Percentiles rank a stretch among this genome's conserved stretches.
phyloP scores from a whole-genome alignment of 805 yeast species.

The Sugiyamaella mastotermitis region DNA sequence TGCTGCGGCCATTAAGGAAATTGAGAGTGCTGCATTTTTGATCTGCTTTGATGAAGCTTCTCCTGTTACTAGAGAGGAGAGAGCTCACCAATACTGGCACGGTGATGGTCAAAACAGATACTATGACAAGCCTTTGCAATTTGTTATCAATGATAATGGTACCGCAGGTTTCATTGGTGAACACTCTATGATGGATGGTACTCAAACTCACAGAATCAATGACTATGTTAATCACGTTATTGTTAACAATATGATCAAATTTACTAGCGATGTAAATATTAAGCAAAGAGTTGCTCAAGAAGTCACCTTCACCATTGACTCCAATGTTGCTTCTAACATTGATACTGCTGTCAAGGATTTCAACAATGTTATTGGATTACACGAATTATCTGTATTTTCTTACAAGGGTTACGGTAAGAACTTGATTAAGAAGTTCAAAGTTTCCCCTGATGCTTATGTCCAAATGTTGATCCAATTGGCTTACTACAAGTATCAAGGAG shows the following conservation, averaged over 20 bases:
- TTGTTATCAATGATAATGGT: constrained; percentile 75
- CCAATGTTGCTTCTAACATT: constrained; percentile 46
- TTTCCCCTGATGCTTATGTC: constrained; percentile 88
- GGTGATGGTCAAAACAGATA: constrained; percentile 90
- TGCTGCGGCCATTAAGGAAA: constrained; percentile 52
- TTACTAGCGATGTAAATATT: constrained; percentile 21
- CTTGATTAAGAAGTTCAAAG: constrained; percentile 74
- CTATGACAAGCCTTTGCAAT: constrained; percentile 87
- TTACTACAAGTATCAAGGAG: constrained; percentile 75
- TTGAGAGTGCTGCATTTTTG: constrained; percentile 74
- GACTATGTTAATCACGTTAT: constrained; percentile 62
- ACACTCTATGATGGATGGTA: constrained; percentile 97
- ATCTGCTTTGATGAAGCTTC: constrained; percentile 66
- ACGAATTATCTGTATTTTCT: constrained; percentile 73
- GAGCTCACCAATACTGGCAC: constrained; percentile 85
- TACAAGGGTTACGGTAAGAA: constrained; percentile 82
- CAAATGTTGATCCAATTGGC: constrained; percentile 92
- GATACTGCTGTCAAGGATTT: constrained; percentile 52
- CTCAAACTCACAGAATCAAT: constrained; percentile 86
- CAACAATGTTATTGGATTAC: constrained; percentile 49
- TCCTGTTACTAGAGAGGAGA: constrained; percentile 77
- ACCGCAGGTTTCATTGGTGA: constrained; percentile 92
- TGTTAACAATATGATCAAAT: constrained; percentile 39
- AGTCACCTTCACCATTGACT: constrained; percentile 49
- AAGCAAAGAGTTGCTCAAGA: constrained; percentile 29